Evolutionary conservation across 305 asterid genomes (phyloP).

Genomic region (Fraxinus ornus): DNA sequence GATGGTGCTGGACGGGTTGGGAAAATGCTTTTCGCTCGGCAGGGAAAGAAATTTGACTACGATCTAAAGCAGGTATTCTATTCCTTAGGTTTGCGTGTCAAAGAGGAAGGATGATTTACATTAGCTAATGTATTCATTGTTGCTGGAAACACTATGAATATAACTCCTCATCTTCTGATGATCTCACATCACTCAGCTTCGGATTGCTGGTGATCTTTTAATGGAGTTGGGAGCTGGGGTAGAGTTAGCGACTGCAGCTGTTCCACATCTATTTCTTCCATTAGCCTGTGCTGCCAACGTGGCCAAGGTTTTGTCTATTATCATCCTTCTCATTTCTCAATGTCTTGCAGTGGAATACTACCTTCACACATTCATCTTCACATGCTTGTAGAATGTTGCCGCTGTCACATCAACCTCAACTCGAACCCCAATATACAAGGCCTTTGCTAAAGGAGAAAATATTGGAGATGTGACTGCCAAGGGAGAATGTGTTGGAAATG

Average conservation of each 20-base stretch:
- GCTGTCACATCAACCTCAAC: conserved; percentile 97
- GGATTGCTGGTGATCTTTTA: conserved; percentile 90
- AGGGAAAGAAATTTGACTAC: conserved; percentile 84
- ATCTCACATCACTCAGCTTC: conserved; percentile 52
- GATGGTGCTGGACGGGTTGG: conserved; percentile 99
- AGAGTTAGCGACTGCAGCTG: conserved; percentile 86
- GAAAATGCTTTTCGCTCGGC: conserved; percentile 92
- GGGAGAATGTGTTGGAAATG: conserved; percentile 93
- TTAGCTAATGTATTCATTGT: neutral
- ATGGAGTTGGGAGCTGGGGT: conserved; percentile 98
- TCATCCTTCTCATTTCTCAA: conserved; percentile 19
- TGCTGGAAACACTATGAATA: neutral
- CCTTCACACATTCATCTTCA: conserved; percentile 23
- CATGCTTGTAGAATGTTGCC: conserved; percentile 69
- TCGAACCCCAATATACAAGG: conserved; percentile 96
- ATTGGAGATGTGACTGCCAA: conserved; percentile 99
- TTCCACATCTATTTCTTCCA: conserved; percentile 91
- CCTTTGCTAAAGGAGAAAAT: conserved; percentile 97
- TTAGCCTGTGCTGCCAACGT: conserved; percentile 98
- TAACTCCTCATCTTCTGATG: conserved; percentile 14
- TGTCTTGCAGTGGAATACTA: conserved; percentile 15
- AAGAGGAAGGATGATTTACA: conserved; percentile 6
- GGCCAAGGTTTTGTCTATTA: conserved; percentile 61
- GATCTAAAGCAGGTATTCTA: conserved; percentile 78
- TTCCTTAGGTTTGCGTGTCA: conserved; percentile 20